These are phyloP conservation scores for Vitis hybrid DNA, from an alignment of 177 flowering plant genomes.

Conservation along the genomic window DNA sequence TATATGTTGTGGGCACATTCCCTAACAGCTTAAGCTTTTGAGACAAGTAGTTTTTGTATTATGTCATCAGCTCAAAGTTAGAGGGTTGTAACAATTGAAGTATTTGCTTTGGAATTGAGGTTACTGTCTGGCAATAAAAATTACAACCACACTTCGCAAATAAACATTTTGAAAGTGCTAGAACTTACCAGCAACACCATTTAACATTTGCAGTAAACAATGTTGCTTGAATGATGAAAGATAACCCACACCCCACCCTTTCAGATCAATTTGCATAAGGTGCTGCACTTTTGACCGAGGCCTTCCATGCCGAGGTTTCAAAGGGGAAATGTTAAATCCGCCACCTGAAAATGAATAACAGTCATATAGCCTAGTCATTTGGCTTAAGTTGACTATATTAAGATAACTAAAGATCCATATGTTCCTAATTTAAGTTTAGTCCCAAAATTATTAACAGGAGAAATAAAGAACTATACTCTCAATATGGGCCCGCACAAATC, in stretches of 20 bases:
- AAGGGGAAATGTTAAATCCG: slow-evolving; percentile 62
- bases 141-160: no score
- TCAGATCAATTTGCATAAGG: slow-evolving; percentile 77
- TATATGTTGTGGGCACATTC: no score
- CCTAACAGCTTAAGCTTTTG: no score
- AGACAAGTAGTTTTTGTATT: no score
- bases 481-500: slow-evolving; percentile 65
- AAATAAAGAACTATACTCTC: slow-evolving; percentile 40
- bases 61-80: no score
- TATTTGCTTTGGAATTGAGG: no score
- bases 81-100: no score
- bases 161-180: no score
- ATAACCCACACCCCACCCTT: slow-evolving; percentile 72
- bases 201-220: slow-evolving; percentile 64
- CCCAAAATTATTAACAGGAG: neutral
- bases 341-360: slow-evolving; percentile 43
- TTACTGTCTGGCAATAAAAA: no score
- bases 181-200: slow-evolving; percentile 61
- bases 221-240: slow-evolving; percentile 60
- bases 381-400: neutral
- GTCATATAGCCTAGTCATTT: neutral
- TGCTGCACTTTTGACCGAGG: slow-evolving; percentile 71
- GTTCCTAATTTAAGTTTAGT: no score
- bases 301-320: slow-evolving; percentile 57
- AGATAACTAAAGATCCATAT: neutral